Base-by-base conservation (phyloP, 495 filamentous ascomycete genomes). In the Podospora didyma region DNA sequence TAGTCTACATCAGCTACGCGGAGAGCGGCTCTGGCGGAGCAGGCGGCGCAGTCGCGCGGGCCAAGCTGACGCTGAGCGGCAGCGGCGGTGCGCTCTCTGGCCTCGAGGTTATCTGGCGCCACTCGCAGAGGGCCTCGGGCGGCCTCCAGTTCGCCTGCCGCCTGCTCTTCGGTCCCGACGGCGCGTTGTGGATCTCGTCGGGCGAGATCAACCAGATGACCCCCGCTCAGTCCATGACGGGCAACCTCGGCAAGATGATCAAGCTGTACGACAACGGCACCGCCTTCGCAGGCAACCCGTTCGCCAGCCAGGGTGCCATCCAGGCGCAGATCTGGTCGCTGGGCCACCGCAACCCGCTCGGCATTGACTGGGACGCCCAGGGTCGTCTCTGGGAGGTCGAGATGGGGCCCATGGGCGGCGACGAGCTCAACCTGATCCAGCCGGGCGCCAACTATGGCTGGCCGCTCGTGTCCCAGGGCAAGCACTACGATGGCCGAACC, bases 1-100 rank as follows among this genome's bases (percentile, higher is more conserved):
- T 71, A n/a, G 45, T 71, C n/a, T 71, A 71, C 54, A 45, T 71
- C 64, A 69, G 66, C 66, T 71, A 71, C 61, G 66, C 69, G 56
- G 69, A 71, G 54, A 52, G 52, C 59, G 69, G 69, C 58, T 49
- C 49, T 35, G 69, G 69, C 45, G 61, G 62, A 0, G 62, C 69
- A 20, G 64, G 64, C 20, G 69, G 60, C 26, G 69, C 67, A 56
- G 69, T 71, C 28, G 66, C 69, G 39, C 69, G 60, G 23, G 69
- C 69, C 59, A 69, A 64, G 59, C 64, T 71, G 34, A 63, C 61
- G 49, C 66, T 71, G 7, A 59, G 61, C 51, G 47, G 60, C 66
- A 67, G 68, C 55, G 68, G 68, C 50, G 68, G 68, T 52, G 62
- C 69, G 39, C 64, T 71, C 31, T 63, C 61, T 49, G 63, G 56